Evolutionary conservation across 306 rosid genomes (phyloP).

Genomic region (Glycine tomentella): DNA sequence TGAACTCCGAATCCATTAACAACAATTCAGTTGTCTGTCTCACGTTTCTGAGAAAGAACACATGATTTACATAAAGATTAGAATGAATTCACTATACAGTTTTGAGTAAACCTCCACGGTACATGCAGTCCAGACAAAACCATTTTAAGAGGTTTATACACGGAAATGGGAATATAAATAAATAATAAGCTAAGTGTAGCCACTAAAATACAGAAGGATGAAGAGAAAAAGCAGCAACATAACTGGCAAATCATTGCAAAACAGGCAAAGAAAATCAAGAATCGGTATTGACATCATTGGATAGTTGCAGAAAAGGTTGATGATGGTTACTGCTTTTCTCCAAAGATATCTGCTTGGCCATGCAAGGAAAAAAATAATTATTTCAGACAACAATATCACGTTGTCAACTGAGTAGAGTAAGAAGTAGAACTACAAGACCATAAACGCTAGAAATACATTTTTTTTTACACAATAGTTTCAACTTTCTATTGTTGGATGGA

Average conservation of each 20-base stretch:
- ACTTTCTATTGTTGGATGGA: neutral
- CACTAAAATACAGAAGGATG: slow-evolving; percentile 50
- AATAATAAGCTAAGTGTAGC: slow-evolving; percentile 16
- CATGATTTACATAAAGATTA: slow-evolving; percentile 40
- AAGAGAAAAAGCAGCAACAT: slow-evolving; percentile 20
- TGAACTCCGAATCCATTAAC: no score
- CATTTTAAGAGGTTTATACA: slow-evolving; percentile 29
- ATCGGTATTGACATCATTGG: slow-evolving; percentile 47
- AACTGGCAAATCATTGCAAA: slow-evolving; percentile 9
- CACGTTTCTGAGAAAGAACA: slow-evolving; percentile 30
- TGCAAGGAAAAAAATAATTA: slow-evolving; percentile 31
- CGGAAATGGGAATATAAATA: slow-evolving; percentile 29
- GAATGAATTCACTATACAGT: slow-evolving; percentile 45
- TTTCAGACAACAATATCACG: slow-evolving; percentile 27
- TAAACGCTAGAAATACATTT: neutral
- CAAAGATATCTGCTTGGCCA: slow-evolving; percentile 73
- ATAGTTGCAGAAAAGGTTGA: slow-evolving; percentile 44
- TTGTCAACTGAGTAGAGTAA: slow-evolving; percentile 7
- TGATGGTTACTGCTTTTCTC: slow-evolving; percentile 63
- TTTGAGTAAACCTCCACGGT: slow-evolving; percentile 35
- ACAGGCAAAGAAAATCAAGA: slow-evolving; percentile 50
- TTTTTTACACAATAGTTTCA: slow-evolving; percentile 7
- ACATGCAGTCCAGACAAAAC: slow-evolving; percentile 36
- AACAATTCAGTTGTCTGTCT: slow-evolving; percentile 3
- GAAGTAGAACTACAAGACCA: slow-evolving; percentile 1